Conservation (phyloP, 108 stramenopile species). For the Hondaea fermentalgiana region DNA sequence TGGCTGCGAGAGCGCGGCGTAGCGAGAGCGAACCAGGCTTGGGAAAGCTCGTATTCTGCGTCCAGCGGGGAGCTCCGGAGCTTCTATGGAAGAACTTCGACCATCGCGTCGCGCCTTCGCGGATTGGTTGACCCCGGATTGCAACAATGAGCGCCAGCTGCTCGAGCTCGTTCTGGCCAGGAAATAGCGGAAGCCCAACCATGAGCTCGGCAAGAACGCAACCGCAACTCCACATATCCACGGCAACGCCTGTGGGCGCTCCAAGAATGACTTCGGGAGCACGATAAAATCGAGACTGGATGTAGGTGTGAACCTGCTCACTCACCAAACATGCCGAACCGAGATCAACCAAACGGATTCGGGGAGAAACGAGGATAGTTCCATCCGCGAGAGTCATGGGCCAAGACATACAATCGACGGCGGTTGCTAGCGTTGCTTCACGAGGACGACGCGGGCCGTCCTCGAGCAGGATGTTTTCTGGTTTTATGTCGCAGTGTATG, state of each 20-base stretch:
- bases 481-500: slow-evolving; percentile 96
- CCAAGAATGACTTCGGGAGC: slow-evolving; percentile 89
- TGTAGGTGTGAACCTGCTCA: slow-evolving; percentile 69
- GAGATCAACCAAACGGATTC: slow-evolving; percentile 89
- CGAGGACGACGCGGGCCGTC: not conserved
- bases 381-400: not conserved
- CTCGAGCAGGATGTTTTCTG: slow-evolving; percentile 89
- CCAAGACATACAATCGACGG: slow-evolving; percentile 21
- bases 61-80: not conserved
- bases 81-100: not conserved
- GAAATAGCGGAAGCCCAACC: slow-evolving; percentile 86
- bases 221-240: slow-evolving; percentile 94
- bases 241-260: slow-evolving; percentile 80
- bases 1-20: not conserved
- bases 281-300: slow-evolving; percentile 95
- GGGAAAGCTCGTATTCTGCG: too few species aligned
- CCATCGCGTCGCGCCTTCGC: not conserved
- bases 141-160: slow-evolving; percentile 83
- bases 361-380: not conserved
- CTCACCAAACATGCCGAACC: slow-evolving; percentile 84
- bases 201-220: slow-evolving; percentile 91
- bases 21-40: not conserved
- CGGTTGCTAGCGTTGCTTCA: not conserved
- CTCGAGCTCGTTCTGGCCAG: slow-evolving; percentile 86
- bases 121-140: slow-evolving; percentile 61